Evolutionary conservation across 208 protist genomes (phyloP), one percentile per base, ranked within the genome.

Genomic region (Sergeia podlipaevii): DNA sequence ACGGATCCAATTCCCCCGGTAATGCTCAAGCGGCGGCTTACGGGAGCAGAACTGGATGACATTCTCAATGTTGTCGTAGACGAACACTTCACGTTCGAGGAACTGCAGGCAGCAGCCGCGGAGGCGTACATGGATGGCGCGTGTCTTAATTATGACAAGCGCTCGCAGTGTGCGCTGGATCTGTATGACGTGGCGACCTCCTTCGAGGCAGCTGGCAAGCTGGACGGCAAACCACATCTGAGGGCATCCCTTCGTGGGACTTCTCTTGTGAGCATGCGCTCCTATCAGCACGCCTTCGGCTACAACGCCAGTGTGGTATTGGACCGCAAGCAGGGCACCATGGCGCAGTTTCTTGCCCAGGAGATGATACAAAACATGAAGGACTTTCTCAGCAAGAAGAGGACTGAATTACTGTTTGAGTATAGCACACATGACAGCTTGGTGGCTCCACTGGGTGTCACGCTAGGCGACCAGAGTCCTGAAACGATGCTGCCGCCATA

Each of bases 361-460:
- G 44, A 64, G 47, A 65, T 87, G 37, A 32, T 87, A 26, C 37
- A 32, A 18, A 87, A 79, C 62, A 77, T 75, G 27, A 45, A 74
- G 53, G 49, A 50, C 3, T 49, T 71, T 63, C 57, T 74, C 38
- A n/a, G n/a, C n/a, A n/a, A n/a, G n/a, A n/a, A n/a, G n/a, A n/a
- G n/a, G n/a, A n/a, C n/a, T n/a, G n/a, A n/a, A n/a, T n/a, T n/a
- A n/a, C 47, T 63, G 42, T 82, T 65, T 51, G 62, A 90, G 55
- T 90, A 80, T 72, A 84, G 77, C 60, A 62, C 75, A 11, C 71
- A 90, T 60, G 82, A 84, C 62, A 75, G 38, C 20, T 60, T 62
- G 30, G 42, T 90, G 26, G 44, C 44, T 8, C 71, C 78, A 30
- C 65, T 86, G 18, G 61, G 58, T 18, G 65, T 69, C 20, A 77